phyloP scores from a whole-genome alignment of 2,329 filamentous ascomycete genomes.

The Penicillium palitans region DNA sequence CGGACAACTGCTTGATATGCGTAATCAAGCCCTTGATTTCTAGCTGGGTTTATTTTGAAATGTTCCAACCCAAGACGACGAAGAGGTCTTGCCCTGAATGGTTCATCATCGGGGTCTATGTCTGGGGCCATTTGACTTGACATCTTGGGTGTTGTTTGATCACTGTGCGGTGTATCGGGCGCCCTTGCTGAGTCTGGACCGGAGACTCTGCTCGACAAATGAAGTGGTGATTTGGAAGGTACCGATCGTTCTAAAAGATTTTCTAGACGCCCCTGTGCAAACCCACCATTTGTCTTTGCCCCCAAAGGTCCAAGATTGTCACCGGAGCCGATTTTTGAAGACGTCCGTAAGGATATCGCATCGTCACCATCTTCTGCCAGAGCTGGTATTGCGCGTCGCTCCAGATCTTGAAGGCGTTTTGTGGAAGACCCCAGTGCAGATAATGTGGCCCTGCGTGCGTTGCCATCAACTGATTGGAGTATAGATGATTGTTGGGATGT shows the following conservation, averaged over 20 bases:
- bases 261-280: slow-evolving; percentile 30
- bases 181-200: not conserved
- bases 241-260: slow-evolving; percentile 34
- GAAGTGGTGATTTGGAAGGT: slow-evolving; percentile 25
- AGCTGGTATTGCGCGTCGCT: slow-evolving; percentile 41
- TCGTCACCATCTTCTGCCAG: slow-evolving; percentile 55
- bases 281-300: not conserved
- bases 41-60: slow-evolving; percentile 77
- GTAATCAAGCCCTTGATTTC: slow-evolving; percentile 69
- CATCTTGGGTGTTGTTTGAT: not conserved
- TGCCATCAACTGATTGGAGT: slow-evolving; percentile 35
- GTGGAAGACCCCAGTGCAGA: slow-evolving; percentile 22
- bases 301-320: not conserved
- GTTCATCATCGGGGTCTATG: slow-evolving; percentile 36
- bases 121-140: slow-evolving; percentile 10
- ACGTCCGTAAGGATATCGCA: not conserved
- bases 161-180: not conserved
- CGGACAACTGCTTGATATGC: slow-evolving; percentile 76
- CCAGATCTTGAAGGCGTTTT: slow-evolving; percentile 35
- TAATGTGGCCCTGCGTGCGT: slow-evolving; percentile 16
- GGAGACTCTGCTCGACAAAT: not conserved
- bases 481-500: slow-evolving; percentile 10
- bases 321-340: not conserved
- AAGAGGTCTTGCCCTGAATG: slow-evolving; percentile 60
- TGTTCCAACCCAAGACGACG: slow-evolving; percentile 64